Conservation (phyloP, 176 grass and related monocot genomes). For the Juncus effusus region DNA sequence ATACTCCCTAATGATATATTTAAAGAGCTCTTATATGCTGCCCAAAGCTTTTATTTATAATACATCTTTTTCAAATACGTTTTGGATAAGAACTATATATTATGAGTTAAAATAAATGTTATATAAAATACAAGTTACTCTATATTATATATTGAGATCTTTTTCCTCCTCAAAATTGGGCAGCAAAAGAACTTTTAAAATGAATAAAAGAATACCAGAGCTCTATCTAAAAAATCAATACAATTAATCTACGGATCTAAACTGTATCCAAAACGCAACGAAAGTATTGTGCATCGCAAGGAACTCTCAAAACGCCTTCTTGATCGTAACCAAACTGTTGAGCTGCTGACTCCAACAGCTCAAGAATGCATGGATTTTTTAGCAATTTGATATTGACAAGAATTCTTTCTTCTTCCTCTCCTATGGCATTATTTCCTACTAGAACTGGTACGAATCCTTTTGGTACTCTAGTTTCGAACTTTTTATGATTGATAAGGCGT, state of each 20-base stretch:
- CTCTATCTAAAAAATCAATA: background rate
- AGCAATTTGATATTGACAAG: constrained; percentile 50
- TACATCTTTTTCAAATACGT: no score
- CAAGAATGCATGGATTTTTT: constrained; percentile 35
- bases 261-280: constrained; percentile 24
- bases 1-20: no score
- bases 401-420: constrained; percentile 43
- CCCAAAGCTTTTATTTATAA: no score
- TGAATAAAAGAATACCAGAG: no score
- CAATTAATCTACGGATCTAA: constrained; percentile 5
- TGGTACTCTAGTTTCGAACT: background rate
- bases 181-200: background rate
- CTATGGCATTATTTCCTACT: constrained; percentile 26
- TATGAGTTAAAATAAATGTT: no score
- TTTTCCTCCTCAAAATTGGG: background rate
- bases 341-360: constrained; percentile 42
- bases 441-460: constrained; percentile 57
- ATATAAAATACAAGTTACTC: no score
- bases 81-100: no score
- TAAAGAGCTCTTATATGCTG: no score
- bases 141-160: background rate
- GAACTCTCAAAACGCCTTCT: constrained; percentile 54
- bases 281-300: constrained; percentile 36
- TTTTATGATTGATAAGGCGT: no score
- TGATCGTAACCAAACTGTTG: constrained; percentile 62